Conservation (phyloP, 169 alveolate species). For the Plasmodium relictum region DNA sequence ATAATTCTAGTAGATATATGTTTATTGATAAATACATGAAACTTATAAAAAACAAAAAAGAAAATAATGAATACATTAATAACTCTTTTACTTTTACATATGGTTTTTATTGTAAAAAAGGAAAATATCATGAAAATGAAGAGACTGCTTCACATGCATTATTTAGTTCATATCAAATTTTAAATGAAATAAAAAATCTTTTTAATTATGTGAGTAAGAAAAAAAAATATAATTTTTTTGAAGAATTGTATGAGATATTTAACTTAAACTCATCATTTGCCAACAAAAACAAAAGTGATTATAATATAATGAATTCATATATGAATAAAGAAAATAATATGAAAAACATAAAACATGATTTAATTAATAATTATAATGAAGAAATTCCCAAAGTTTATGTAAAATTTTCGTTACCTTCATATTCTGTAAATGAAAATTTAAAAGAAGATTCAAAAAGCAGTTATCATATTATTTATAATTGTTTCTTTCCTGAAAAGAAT, state of each 20-base stretch:
- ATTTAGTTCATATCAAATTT: constrained; percentile 40
- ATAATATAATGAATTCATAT: not conserved
- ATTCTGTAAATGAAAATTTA: not conserved
- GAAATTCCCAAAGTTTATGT: constrained; percentile 12
- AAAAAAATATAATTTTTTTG: constrained; percentile 16
- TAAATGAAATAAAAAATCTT: constrained; percentile 16
- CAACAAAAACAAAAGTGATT: not conserved
- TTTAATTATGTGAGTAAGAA: not conserved
- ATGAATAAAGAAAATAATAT: not conserved
- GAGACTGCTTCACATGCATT: constrained; percentile 60
- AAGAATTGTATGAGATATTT: constrained; percentile 19
- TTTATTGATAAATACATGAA: constrained; percentile 24
- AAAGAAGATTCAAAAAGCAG: not conserved
- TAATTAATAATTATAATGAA: not conserved
- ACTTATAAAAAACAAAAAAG: constrained; percentile 2
- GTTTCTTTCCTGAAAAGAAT: not conserved
- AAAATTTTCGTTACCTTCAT: constrained; percentile 6
- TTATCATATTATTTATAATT: not conserved
- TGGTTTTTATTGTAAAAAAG: constrained; percentile 53
- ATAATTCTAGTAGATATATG: not conserved
- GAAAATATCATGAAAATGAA: constrained; percentile 59
- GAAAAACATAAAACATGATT: not conserved
- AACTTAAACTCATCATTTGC: not conserved
- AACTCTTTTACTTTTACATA: constrained; percentile 41
- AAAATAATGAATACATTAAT: not conserved